Evolutionary conservation across 2,329 filamentous ascomycete species (phyloP).

Genomic region (Ophioceras dolichostomum): DNA sequence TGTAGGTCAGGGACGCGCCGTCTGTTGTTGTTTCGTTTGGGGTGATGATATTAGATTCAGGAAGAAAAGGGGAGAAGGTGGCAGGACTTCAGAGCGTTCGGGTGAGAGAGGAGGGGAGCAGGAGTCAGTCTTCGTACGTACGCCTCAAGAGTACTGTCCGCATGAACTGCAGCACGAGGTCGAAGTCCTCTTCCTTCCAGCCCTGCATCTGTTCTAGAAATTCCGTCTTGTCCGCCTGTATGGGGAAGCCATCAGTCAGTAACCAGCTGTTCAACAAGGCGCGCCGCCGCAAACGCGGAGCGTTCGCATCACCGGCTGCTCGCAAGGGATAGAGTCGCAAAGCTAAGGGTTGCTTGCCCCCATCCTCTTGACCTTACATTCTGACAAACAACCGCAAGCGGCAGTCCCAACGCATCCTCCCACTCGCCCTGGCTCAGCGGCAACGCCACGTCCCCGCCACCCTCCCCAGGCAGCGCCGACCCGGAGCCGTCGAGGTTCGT

Average conservation of each 20-base stretch:
- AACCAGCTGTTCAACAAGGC: too few species aligned
- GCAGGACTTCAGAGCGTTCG: constrained; percentile 4
- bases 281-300: too few species aligned
- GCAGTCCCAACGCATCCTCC: constrained; percentile 79
- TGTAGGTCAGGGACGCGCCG: constrained; percentile 77
- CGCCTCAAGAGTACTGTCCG: constrained; percentile 80
- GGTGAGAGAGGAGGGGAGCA: constrained; percentile 2
- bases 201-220: constrained; percentile 75
- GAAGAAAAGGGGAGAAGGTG: background rate
- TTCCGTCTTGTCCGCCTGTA: constrained; percentile 77
- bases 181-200: constrained; percentile 95
- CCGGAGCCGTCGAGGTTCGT: constrained; percentile 50
- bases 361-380: too few species aligned
- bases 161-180: constrained; percentile 87
- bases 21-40: too few species aligned
- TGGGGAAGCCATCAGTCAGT: constrained; percentile 10
- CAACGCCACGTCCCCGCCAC: constrained; percentile 55
- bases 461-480: constrained; percentile 31
- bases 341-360: too few species aligned
- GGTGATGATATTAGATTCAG: too few species aligned
- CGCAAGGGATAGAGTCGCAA: too few species aligned
- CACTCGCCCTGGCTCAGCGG: constrained; percentile 83
- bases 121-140: too few species aligned
- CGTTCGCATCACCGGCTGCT: too few species aligned
- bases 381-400: constrained; percentile 90